Base-by-base conservation (phyloP, 305 asterid genomes). In the Fraxinus greggii region DNA sequence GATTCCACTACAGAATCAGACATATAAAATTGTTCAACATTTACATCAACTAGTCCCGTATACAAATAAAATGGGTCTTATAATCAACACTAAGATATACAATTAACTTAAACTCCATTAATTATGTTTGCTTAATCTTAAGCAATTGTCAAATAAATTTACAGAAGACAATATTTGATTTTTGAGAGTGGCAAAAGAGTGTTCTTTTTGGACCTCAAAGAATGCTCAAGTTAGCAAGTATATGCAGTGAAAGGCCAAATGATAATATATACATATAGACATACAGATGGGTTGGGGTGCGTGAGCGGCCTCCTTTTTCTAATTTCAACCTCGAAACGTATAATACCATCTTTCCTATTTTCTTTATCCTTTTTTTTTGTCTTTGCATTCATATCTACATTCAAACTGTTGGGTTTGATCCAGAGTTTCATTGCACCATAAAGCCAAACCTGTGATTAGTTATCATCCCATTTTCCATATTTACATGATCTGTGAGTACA, bases 401-500 rank as follows among this genome's bases (percentile, higher is more conserved):
- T 88, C 87, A 86, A 79, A 13, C 90, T 82, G 80, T 19, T 81
- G 87, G 87, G 75, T 54, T 83, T 83, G 79, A 83, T 80, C 72
- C 81, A 76, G 75, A 40, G 7, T 69, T 81, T 26, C 13, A 75
- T 33, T 56, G 56, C 24, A 48, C 81, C 78, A 80, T 69, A 48
- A 1, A 78, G 82, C 82, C 80, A 56, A 72, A 79, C 80, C 9
- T 72, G 40, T 19, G 80, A 23, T 4, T 65, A 76, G 35, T 63
- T 80, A 76, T 32, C 81, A 36, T 80, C 78, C 82, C 79, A 78
- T 73, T 82, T 76, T 76, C 56, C 77, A 21, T 32, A 19, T 86
- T 83, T 84, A 69, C 82, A 88, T 89, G 88, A 87, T 91, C 92
- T 77, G 91, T 88, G 82, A 84, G 93, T 86, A 69, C 80, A 87